Evolutionary conservation across 2,329 filamentous ascomycete species (phyloP), one percentile per base, ranked within the genome.

Genomic region (Penicillium sp.): DNA sequence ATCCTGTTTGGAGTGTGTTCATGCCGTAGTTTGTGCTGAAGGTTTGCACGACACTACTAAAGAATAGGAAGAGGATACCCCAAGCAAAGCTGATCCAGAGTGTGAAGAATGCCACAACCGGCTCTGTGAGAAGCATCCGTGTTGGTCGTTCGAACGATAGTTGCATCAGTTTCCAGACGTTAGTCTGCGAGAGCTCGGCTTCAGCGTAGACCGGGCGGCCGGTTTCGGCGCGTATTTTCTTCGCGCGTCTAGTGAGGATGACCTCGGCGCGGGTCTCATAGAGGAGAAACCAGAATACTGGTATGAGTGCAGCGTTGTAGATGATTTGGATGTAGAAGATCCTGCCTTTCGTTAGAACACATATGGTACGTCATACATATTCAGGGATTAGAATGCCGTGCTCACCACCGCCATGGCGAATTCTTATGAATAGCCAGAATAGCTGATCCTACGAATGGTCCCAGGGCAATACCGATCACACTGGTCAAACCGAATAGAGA

Each of bases 271-370:
- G 70, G 2, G 75, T 77, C 51, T 77, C 75, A 8, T 67, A 65
- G 18, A 77, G 69, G 34, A 77, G 62, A 2, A 78, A 50, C 60
- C 68, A 74, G 39, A 79, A 68, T 1, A 77, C 43, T 0, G 76
- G 74, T 1, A 77, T 70, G 5, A 76, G 58, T 0, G 63, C 74
- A 3, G 71, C 71, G 32, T 76, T 75, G 56, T 76, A 73, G 43
- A 77, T 74, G 30, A 78, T 76, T 18, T 78, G 75, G 26, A 74
- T 67, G 27, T 75, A 69, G 56, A 76, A 79, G 35, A 78, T 76
- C 76, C 75, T 77, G 29, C 0, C 23, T 3, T n/a, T n/a, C n/a
- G n/a, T n/a, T n/a, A n/a, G n/a, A n/a, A n/a, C n/a, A n/a, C n/a
- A n/a, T n/a, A n/a, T n/a, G n/a, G n/a, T n/a, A n/a, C n/a, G n/a